Conservation (phyloP, 176 grass and related monocot genomes). For the Carex myosuroides region DNA sequence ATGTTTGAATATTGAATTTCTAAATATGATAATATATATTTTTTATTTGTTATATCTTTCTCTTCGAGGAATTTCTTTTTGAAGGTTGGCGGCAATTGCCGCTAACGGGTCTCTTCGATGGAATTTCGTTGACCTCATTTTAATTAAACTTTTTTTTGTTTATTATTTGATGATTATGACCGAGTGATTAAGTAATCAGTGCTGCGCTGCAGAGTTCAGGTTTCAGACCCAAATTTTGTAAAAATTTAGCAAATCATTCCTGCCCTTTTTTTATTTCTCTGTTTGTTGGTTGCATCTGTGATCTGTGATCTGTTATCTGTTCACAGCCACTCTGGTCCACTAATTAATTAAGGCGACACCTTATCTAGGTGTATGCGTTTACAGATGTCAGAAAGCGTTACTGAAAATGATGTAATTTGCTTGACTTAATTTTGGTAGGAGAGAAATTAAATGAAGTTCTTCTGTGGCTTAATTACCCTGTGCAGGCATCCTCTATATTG, state of each 20-base stretch:
- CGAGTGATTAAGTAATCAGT: slow-evolving; percentile 13
- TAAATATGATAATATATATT: no score
- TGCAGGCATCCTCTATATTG: background rate
- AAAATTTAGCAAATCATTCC: background rate
- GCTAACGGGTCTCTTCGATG: background rate
- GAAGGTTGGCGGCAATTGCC: no score
- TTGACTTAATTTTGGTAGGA: background rate
- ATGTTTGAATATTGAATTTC: background rate
- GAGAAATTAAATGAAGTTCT: slow-evolving; percentile 2
- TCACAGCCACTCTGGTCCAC: background rate
- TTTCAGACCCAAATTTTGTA: background rate
- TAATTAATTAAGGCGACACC: slow-evolving; percentile 15
- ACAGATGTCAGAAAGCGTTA: background rate
- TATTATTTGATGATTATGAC: slow-evolving; percentile 5
- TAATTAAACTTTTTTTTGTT: background rate
- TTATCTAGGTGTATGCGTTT: background rate
- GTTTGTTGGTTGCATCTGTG: background rate
- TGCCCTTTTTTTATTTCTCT: background rate
- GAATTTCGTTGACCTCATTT: background rate
- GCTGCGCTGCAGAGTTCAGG: background rate
- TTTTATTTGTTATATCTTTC: background rate
- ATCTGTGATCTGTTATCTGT: background rate
- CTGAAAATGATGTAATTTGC: slow-evolving; percentile 13
- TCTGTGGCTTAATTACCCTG: background rate
- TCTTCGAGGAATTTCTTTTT: background rate